These are phyloP conservation scores for Coemansia sp. DNA, from an alignment of 192 early-diverging fungal genomes.

Conservation along the genomic window DNA sequence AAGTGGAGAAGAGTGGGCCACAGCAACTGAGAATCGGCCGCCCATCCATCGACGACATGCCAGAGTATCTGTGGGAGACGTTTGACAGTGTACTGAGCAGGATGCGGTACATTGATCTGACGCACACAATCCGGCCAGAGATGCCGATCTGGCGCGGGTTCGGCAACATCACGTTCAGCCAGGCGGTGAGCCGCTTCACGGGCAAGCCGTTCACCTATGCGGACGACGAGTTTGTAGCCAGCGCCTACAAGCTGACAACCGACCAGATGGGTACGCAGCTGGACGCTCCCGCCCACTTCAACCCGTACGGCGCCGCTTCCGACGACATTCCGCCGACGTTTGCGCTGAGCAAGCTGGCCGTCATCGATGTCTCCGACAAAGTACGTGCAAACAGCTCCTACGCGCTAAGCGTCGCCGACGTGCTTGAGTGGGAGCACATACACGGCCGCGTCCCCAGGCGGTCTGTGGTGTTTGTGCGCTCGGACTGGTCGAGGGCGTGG, in stretches of 20 bases:
- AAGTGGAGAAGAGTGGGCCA: not conserved
- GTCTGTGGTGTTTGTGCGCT: slow-evolving; percentile 56
- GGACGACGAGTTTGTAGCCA: slow-evolving; percentile 49
- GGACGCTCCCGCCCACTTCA: slow-evolving; percentile 56
- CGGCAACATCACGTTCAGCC: slow-evolving; percentile 51
- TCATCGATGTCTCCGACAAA: slow-evolving; percentile 52
- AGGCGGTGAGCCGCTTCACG: slow-evolving; percentile 39
- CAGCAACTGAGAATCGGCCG: slow-evolving; percentile 1
- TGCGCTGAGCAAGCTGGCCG: slow-evolving; percentile 54
- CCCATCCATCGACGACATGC: not conserved
- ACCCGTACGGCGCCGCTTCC: slow-evolving; percentile 39
- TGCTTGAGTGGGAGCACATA: slow-evolving; percentile 40
- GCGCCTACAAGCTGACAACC: slow-evolving; percentile 52
- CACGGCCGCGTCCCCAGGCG: slow-evolving; percentile 42
- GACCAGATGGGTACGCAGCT: slow-evolving; percentile 59
- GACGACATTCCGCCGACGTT: slow-evolving; percentile 55
- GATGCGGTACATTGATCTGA: slow-evolving; percentile 53
- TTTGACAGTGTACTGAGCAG: slow-evolving; percentile 30
- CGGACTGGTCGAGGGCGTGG: slow-evolving; percentile 56
- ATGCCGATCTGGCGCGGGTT: slow-evolving; percentile 59
- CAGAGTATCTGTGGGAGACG: slow-evolving; percentile 22
- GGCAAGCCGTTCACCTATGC: slow-evolving; percentile 48
- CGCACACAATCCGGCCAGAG: slow-evolving; percentile 54
- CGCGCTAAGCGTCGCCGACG: slow-evolving; percentile 35
- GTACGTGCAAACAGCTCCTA: slow-evolving; percentile 39